A percentile compares a stretch with the other conserved stretches of the same genome.
Conservation (phyloP, 208 protist genomes). For the Trypanosoma rangeli region DNA sequence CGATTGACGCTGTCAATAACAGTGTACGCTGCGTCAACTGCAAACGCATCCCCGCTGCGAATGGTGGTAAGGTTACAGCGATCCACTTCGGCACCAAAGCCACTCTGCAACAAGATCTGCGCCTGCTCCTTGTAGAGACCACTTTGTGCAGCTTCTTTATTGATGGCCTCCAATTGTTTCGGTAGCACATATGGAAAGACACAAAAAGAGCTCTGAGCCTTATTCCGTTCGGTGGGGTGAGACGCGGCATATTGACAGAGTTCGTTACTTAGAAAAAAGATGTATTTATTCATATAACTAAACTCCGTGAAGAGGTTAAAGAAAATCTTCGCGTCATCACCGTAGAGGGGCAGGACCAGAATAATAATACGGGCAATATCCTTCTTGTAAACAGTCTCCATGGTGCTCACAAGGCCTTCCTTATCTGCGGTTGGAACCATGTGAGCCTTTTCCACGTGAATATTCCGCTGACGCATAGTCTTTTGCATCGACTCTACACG, state of each 20-base stretch:
- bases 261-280: conserved; percentile 68
- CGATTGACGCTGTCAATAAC: conserved; percentile 61
- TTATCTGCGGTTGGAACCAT: conserved; percentile 33
- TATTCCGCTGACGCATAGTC: conserved; percentile 59
- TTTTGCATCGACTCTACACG: conserved; percentile 40
- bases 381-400: conserved; percentile 69
- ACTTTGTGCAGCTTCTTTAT: conserved; percentile 36
- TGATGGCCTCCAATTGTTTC: conserved; percentile 36
- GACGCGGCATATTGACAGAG: conserved; percentile 60
- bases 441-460: conserved; percentile 74
- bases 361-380: conserved; percentile 66
- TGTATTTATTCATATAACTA: conserved; percentile 69
- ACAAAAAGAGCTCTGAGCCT: conserved; percentile 82
- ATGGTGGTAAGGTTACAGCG: conserved; percentile 48
- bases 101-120: conserved; percentile 52
- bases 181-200: conserved; percentile 52
- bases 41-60: conserved; percentile 48
- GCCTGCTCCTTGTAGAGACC: conserved; percentile 35
- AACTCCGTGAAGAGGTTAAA: conserved; percentile 59
- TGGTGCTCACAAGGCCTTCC: conserved; percentile 32
- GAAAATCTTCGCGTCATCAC: conserved; percentile 52
- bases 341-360: conserved; percentile 43
- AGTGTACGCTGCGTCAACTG: conserved; percentile 70
- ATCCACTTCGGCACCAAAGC: conserved; percentile 54
- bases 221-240: conserved; percentile 37